Conservation (phyloP, 306 rosid genomes). For the Acmispon strigosus region DNA sequence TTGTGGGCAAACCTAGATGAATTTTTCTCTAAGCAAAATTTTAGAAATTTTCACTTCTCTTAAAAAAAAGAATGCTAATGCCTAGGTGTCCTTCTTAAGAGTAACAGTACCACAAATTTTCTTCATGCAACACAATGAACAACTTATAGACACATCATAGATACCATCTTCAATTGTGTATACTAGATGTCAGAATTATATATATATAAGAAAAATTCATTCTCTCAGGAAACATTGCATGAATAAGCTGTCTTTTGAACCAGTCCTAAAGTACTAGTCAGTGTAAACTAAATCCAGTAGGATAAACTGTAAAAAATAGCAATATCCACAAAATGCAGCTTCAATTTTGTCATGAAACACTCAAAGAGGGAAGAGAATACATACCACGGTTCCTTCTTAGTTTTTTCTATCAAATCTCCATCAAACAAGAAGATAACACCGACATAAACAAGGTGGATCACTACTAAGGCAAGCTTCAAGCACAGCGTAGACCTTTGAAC, state of each 20-base stretch:
- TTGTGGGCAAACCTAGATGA: too few species aligned
- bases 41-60: too few species aligned
- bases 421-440: constrained; percentile 72
- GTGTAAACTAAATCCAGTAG: neutral
- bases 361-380: neutral
- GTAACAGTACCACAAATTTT: neutral
- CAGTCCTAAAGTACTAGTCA: neutral
- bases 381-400: constrained; percentile 79
- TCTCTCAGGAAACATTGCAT: neutral
- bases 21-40: too few species aligned
- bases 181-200: neutral
- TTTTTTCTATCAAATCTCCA: constrained; percentile 57
- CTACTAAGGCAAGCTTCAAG: constrained; percentile 65
- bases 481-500: constrained; percentile 80
- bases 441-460: constrained; percentile 57
- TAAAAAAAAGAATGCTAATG: neutral
- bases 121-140: neutral
- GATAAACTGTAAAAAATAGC: constrained; percentile 1
- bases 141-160: neutral
- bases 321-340: constrained; percentile 2
- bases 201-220: neutral
- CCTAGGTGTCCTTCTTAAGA: neutral
- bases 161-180: neutral
- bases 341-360: neutral
- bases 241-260: neutral